These are phyloP conservation scores for Ottelia alismoides DNA, from an alignment of 106 monocot genomes.

Conservation along the genomic window DNA sequence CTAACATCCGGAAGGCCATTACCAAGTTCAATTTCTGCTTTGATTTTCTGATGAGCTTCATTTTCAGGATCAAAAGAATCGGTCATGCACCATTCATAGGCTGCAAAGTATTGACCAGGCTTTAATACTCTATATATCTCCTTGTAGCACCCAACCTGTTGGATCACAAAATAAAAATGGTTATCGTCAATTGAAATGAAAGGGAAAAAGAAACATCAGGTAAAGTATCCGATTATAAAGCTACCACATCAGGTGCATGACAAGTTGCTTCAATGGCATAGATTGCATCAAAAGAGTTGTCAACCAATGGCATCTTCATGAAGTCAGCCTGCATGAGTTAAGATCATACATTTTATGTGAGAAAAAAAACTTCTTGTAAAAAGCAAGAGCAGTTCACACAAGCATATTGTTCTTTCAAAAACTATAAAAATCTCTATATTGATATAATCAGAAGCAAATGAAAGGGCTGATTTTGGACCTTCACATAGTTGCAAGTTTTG, in stretches of 20 bases:
- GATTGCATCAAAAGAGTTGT: slow-evolving; percentile 73
- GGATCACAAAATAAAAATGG: not conserved
- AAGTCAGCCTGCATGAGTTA: slow-evolving; percentile 69
- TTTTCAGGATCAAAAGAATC: slow-evolving; percentile 64
- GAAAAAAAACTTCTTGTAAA: not conserved
- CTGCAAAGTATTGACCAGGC: slow-evolving; percentile 93
- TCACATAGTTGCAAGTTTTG: slow-evolving; percentile 64
- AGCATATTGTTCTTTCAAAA: too few relatives aligned
- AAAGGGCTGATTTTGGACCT: slow-evolving; percentile 27
- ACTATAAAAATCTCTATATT: too few relatives aligned
- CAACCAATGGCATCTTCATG: slow-evolving; percentile 91
- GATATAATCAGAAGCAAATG: too few relatives aligned
- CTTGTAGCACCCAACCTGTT: slow-evolving; percentile 84
- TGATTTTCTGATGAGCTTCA: slow-evolving; percentile 60
- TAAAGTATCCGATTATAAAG: too few relatives aligned
- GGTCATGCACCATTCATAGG: slow-evolving; percentile 98
- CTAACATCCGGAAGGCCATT: slow-evolving; percentile 93
- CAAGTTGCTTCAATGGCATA: slow-evolving; percentile 99
- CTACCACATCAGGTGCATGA: slow-evolving; percentile 95
- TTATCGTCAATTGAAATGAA: not conserved
- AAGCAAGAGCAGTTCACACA: not conserved
- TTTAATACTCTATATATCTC: slow-evolving; percentile 86
- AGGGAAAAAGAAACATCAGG: slow-evolving; percentile 1
- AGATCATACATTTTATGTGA: not conserved
- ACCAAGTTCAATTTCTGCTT: slow-evolving; percentile 93